phyloP scores from a whole-genome alignment of 2,329 filamentous ascomycete species.

The Hymenotorrendiella dingleyae region DNA sequence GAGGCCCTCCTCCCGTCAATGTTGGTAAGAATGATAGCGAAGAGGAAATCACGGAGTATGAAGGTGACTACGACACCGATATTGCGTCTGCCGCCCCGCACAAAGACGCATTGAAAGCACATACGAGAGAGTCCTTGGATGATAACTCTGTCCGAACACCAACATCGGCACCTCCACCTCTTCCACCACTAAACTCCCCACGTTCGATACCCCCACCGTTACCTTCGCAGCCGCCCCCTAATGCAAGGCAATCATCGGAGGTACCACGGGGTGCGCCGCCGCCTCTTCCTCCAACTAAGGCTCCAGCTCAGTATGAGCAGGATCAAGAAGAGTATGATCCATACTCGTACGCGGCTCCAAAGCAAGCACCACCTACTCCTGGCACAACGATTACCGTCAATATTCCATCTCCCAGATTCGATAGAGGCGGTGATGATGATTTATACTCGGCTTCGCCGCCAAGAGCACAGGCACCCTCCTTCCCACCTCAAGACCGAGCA shows the following conservation, averaged over 20 bases:
- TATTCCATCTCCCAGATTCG: constrained; percentile 18
- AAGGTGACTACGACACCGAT: constrained; percentile 96
- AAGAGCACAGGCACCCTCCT: constrained; percentile 20
- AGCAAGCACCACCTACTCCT: constrained; percentile 13
- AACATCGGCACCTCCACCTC: constrained; percentile 42
- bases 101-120: constrained; percentile 84
- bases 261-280: constrained; percentile 61
- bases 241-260: constrained; percentile 59
- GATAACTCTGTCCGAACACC: constrained; percentile 49
- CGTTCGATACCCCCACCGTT: constrained; percentile 59
- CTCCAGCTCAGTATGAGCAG: constrained; percentile 45
- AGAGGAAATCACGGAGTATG: constrained; percentile 86
- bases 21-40: constrained; percentile 53
- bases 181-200: constrained; percentile 48
- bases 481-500: constrained; percentile 33
- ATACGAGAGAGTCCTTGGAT: constrained; percentile 69
- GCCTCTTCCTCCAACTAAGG: constrained; percentile 35
- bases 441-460: constrained; percentile 31
- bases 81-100: constrained; percentile 91
- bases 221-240: constrained; percentile 51
- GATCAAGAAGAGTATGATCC: constrained; percentile 70
- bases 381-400: constrained; percentile 6
- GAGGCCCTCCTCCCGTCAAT: constrained; percentile 37
- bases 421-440: constrained; percentile 27
- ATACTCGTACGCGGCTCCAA: constrained; percentile 45